Evolutionary conservation across 176 grass and related monocot species (phyloP).

Genomic region (Calamus simplicifolius): DNA sequence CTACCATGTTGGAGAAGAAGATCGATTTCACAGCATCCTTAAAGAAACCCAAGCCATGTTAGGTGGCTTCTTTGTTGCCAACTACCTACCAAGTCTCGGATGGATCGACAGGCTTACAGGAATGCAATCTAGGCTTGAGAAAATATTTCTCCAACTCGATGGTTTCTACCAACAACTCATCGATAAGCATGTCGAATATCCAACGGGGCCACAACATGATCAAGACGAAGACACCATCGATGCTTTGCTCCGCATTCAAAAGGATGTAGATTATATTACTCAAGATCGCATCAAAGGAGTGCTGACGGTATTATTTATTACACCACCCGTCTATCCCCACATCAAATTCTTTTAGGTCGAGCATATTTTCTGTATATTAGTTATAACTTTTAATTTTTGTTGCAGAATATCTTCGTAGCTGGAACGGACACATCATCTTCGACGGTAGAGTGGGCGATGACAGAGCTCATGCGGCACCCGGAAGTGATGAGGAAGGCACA

Average conservation of each 20-base stretch:
- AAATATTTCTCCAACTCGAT: conserved; percentile 9
- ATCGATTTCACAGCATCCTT: no score
- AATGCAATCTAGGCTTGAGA: background rate
- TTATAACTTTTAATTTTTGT: no score
- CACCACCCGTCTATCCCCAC: background rate
- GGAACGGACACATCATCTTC: conserved; percentile 24
- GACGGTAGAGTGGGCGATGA: conserved; percentile 21
- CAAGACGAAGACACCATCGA: conserved; percentile 13
- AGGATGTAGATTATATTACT: conserved; percentile 7
- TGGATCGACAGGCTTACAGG: no score
- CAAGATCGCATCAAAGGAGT: conserved; percentile 18
- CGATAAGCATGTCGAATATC: background rate
- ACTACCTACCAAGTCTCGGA: no score
- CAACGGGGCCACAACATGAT: background rate
- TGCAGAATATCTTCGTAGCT: conserved; percentile 23
- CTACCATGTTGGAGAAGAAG: no score
- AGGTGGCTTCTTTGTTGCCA: no score
- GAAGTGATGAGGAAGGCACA: no score
- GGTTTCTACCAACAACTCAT: background rate
- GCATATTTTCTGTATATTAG: no score
- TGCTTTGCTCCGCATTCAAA: conserved; percentile 4
- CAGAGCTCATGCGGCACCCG: conserved; percentile 26
- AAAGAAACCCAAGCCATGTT: no score
- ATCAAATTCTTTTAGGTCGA: no score
- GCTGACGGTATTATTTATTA: conserved; percentile 1